Conservation (phyloP, 1,284 basidiomycete genomes). For the Ceratobasidium sp. region DNA sequence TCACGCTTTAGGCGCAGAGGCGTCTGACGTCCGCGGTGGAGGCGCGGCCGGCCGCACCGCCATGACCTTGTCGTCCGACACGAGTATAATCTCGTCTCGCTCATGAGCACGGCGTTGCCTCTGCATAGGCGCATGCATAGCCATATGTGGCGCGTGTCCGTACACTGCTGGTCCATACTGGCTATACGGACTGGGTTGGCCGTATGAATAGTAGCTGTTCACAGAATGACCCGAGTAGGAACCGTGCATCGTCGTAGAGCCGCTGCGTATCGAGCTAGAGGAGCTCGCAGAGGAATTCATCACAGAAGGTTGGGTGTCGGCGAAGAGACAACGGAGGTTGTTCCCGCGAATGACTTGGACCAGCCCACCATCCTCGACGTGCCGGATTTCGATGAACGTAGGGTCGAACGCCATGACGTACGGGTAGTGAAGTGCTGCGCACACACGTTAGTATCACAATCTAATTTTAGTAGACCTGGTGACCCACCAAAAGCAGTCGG, state of each 20-base stretch:
- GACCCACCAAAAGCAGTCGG: constrained; percentile 92
- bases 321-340: constrained; percentile 90
- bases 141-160: constrained; percentile 28
- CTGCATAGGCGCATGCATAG: neutral
- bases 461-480: neutral
- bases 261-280: constrained; percentile 51
- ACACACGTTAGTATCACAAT: constrained; percentile 26
- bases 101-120: constrained; percentile 57
- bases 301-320: constrained; percentile 90
- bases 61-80: constrained; percentile 83
- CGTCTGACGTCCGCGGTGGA: constrained; percentile 33
- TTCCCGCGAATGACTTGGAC: constrained; percentile 96
- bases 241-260: constrained; percentile 54
- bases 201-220: constrained; percentile 58
- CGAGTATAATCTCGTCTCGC: constrained; percentile 83
- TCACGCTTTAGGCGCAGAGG: constrained; percentile 17
- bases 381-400: constrained; percentile 95
- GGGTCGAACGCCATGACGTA: constrained; percentile 98
- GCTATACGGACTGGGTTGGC: constrained; percentile 54
- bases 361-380: constrained; percentile 92
- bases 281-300: constrained; percentile 55
- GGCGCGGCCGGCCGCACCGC: constrained; percentile 66
- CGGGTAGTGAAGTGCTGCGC: constrained; percentile 91
- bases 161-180: constrained; percentile 56
- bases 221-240: constrained; percentile 55